Evolutionary conservation across 306 rosid species (phyloP), one percentile per base, ranked within the genome.

Genomic region (Arachis stenosperma): DNA sequence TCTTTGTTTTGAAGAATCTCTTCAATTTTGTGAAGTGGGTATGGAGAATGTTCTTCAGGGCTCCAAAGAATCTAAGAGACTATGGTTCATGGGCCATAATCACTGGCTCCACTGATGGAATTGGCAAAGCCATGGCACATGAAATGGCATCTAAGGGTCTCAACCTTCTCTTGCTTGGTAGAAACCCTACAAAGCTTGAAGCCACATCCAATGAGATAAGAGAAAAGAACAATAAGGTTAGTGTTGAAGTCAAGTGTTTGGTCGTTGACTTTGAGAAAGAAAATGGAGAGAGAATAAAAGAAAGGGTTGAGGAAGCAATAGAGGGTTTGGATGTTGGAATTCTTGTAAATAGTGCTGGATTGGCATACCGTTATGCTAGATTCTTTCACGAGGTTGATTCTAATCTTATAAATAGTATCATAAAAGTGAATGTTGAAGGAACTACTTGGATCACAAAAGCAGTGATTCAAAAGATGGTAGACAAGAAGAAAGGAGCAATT

Each of bases 41-140:
- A 2, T 87, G 83, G 81, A 36, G 48, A 2, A 67, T 74, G 39
- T 78, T 86, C 62, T 72, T 93, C 30, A 78, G 98, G 70, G 78
- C 90, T 46, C 27, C 90, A 29, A 90, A 86, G 69, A 14, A 90
- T 13, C 93, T 87, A 71, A 86, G 70, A 75, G 9, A 54, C 29
- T 90, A 90, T 60, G 98, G 98, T 62, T 84, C 96, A 0, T 93
- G 98, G 98, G 92, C 85, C 2, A 12, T 93, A 13, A 44, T 93
- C 59, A 90, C 96, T 1, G 98, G 98, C 12, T 83, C 97, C 69
- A 93, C 97, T 0, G 97, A 90, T 14, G 98, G 98, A 51, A 93
- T 93, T 3, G 96, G 98, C 3, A 93, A 87, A 64, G 90, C 97
- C 65, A 55, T 90, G 39, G 89, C 96, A 58, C 43, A 48, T 65